Percentiles rank a stretch among this genome's conserved stretches.
phyloP scores from a whole-genome alignment of 2,329 filamentous ascomycete genomes.

The Salinomyces thailandicus region DNA sequence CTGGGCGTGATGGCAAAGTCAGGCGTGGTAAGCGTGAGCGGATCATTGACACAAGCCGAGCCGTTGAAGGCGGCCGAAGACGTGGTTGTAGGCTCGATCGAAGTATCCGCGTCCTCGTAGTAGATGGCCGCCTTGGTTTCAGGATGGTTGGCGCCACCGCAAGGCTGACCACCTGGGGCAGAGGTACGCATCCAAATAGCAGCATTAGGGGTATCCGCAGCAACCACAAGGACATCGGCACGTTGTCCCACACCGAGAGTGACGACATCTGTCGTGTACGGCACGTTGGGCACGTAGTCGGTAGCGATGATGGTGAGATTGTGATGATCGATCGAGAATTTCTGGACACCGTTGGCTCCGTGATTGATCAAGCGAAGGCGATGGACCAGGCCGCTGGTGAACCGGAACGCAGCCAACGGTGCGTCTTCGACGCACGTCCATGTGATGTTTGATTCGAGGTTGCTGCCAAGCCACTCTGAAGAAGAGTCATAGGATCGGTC shows the following conservation, averaged over 20 bases:
- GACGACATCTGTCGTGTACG: conserved; percentile 31
- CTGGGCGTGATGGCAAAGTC: conserved; percentile 39
- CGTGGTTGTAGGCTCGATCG: conserved; percentile 32
- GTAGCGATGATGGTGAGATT: conserved; percentile 33
- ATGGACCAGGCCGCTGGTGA: conserved; percentile 32
- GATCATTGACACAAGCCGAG: conserved; percentile 44
- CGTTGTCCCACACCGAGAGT: conserved; percentile 50
- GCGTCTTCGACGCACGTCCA: conserved; percentile 21
- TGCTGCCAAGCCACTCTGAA: conserved; percentile 10
- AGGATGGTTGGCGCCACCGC: conserved; percentile 15
- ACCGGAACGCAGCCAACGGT: conserved; percentile 23
- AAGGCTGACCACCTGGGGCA: conserved; percentile 12
- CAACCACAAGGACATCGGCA: conserved; percentile 37
- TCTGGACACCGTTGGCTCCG: conserved; percentile 32
- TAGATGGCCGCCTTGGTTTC: conserved; percentile 52
- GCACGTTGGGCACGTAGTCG: conserved; percentile 34
- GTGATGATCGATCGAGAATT: conserved; percentile 40
- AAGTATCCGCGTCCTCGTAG: conserved; percentile 49
- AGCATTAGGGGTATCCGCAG: conserved; percentile 17
- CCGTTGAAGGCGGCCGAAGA: conserved; percentile 33
- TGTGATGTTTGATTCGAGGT: conserved; percentile 14
- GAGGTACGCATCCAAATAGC: conserved; percentile 29
- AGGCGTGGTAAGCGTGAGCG: conserved; percentile 42
- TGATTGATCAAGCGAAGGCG: conserved; percentile 34
- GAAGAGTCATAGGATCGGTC: conserved; percentile 14